Conservation (phyloP, 2,329 filamentous ascomycete species). For the Ophiostoma montium region DNA sequence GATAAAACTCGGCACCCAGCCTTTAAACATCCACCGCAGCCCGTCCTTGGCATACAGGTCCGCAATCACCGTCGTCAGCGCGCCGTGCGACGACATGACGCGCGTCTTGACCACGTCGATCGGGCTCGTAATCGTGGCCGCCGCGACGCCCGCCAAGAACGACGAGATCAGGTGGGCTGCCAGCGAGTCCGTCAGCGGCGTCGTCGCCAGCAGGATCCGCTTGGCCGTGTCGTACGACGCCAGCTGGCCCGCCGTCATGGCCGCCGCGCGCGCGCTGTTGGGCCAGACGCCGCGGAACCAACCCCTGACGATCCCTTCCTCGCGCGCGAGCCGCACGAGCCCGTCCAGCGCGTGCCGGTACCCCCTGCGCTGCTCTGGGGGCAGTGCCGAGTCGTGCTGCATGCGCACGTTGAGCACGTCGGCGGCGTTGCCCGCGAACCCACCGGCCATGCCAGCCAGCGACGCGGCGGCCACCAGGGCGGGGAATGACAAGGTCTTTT, state of each 20-base stretch:
- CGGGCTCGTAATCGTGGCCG: constrained; percentile 71
- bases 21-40: constrained; percentile 72
- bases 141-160: constrained; percentile 66
- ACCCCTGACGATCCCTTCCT: constrained; percentile 55
- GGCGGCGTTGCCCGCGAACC: constrained; percentile 81
- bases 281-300: constrained; percentile 79
- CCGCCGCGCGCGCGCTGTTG: constrained; percentile 65
- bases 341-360: constrained; percentile 85
- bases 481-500: constrained; percentile 42
- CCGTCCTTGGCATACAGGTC: constrained; percentile 61
- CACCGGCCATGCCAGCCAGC: constrained; percentile 73
- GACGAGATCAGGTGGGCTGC: constrained; percentile 66
- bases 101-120: constrained; percentile 84
- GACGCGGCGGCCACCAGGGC: constrained; percentile 73
- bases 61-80: constrained; percentile 43
- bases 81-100: constrained; percentile 56
- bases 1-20: constrained; percentile 69
- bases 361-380: constrained; percentile 59
- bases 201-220: constrained; percentile 48
- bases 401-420: constrained; percentile 97
- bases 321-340: constrained; percentile 68
- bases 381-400: constrained; percentile 81
- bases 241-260: constrained; percentile 77
- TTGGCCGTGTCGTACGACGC: constrained; percentile 81
- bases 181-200: constrained; percentile 54